Evolutionary conservation across 2,329 filamentous ascomycete species (phyloP).

Genomic region (Fusarium sp.): DNA sequence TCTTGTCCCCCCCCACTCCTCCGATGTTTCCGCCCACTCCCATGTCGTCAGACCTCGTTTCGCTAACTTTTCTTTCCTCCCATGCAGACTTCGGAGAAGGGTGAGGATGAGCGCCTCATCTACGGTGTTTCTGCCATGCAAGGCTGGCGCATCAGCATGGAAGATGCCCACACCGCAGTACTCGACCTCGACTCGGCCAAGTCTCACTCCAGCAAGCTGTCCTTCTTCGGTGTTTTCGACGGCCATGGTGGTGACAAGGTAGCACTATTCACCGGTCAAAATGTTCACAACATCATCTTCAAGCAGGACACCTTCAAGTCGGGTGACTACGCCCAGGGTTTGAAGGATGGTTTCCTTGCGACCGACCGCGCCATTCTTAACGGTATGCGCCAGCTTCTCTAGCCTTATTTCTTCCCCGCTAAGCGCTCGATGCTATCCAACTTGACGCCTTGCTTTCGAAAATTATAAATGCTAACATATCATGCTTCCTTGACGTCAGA

Average conservation of each 20-base stretch:
- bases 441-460: slow-evolving; percentile 3
- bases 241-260: slow-evolving; percentile 98
- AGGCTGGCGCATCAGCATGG: slow-evolving; percentile 99
- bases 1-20: slow-evolving; percentile 28
- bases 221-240: slow-evolving; percentile 98
- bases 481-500: slow-evolving; percentile 68
- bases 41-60: slow-evolving; percentile 29
- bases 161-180: slow-evolving; percentile 92
- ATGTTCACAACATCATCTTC: slow-evolving; percentile 93
- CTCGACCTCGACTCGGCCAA: slow-evolving; percentile 82
- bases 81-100: slow-evolving; percentile 84
- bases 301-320: slow-evolving; percentile 95
- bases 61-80: slow-evolving; percentile 48
- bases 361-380: slow-evolving; percentile 96
- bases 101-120: slow-evolving; percentile 92
- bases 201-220: slow-evolving; percentile 80
- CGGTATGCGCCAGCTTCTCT: slow-evolving; percentile 70
- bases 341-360: slow-evolving; percentile 97
- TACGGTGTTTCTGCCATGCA: slow-evolving; percentile 99
- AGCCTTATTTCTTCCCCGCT: slow-evolving; percentile 23
- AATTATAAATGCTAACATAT: slow-evolving; percentile 31
- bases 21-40: slow-evolving; percentile 33
- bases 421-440: slow-evolving; percentile 2
- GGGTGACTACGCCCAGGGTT: slow-evolving; percentile 92
- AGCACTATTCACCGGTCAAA: slow-evolving; percentile 90